A percentile compares a stretch with the other conserved stretches of the same genome.
Evolutionary conservation across 768 basidiomycete genomes (phyloP).

Genomic region (Lyophyllum atratum): DNA sequence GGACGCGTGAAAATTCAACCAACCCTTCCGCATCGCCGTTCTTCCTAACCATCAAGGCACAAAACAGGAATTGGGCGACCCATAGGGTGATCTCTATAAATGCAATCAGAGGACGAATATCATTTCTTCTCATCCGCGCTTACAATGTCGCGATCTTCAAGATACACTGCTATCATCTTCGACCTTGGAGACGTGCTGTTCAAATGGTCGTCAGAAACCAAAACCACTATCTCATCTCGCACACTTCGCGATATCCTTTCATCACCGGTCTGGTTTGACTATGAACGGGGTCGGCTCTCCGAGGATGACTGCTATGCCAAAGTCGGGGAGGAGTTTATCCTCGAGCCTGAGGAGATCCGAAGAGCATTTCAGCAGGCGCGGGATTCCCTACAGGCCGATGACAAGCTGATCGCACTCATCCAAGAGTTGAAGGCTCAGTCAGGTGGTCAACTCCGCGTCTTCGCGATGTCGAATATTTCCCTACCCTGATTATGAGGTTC

Average conservation of each 20-base stretch:
- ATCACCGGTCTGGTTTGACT: constrained; percentile 53
- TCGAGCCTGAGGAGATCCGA: constrained; percentile 40
- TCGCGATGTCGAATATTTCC: constrained; percentile 64
- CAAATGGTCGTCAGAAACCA: constrained; percentile 50
- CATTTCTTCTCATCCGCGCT: not conserved
- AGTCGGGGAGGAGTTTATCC: constrained; percentile 39
- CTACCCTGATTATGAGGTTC: constrained; percentile 48
- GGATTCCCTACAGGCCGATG: constrained; percentile 45
- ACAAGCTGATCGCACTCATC: constrained; percentile 46
- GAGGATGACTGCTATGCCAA: constrained; percentile 45
- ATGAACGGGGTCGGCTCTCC: constrained; percentile 48
- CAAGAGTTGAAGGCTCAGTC: constrained; percentile 44
- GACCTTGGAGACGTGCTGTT: constrained; percentile 61
- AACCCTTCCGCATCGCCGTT: constrained; percentile 5
- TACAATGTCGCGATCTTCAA: constrained; percentile 9
- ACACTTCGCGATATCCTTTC: constrained; percentile 43
- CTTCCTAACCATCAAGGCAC: constrained; percentile 18
- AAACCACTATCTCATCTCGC: constrained; percentile 42
- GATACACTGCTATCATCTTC: constrained; percentile 44
- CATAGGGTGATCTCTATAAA: constrained; percentile 12
- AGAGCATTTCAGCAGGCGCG: constrained; percentile 49
- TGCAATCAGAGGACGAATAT: not conserved
- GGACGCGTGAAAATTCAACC: constrained; percentile 13
- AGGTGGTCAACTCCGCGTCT: constrained; percentile 37
- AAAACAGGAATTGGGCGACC: too few relatives aligned